Conservation (phyloP, 2,329 filamentous ascomycete species). For the Paramyrothecium sp. region DNA sequence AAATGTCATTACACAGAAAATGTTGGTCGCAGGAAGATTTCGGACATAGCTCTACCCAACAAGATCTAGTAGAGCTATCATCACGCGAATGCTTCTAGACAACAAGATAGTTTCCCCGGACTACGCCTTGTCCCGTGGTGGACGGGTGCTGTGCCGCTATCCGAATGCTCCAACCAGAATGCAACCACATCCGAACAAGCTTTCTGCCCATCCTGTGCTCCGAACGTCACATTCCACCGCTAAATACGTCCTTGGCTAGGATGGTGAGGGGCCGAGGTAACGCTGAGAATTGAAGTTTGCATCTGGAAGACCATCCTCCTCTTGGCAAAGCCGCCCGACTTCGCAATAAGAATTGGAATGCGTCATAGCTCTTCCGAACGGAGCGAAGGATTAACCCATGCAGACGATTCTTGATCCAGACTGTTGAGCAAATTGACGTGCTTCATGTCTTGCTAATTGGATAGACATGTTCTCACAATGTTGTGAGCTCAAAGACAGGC, state of each 20-base stretch:
- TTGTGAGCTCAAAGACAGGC: neutral
- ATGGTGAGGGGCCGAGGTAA: neutral
- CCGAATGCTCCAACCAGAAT: neutral
- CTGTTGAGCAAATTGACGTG: neutral
- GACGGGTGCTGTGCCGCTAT: neutral
- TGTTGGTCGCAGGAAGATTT: neutral
- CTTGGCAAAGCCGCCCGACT: neutral
- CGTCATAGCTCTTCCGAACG: neutral
- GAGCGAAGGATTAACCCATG: neutral
- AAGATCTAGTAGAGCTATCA: neutral
- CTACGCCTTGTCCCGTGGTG: neutral
- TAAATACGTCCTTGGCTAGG: neutral
- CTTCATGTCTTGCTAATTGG: neutral
- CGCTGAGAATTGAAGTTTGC: neutral
- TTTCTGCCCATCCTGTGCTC: neutral
- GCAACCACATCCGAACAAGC: neutral
- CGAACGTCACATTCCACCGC: neutral
- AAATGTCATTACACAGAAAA: too few relatives aligned
- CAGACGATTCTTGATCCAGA: neutral
- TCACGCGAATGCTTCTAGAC: neutral
- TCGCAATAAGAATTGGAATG: neutral
- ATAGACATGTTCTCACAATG: neutral
- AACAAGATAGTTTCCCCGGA: neutral
- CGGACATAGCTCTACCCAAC: neutral
- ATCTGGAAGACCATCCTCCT: neutral